Percentiles rank a stretch among this genome's conserved stretches.
Conservation (phyloP, 345 rosid species). For the Orychophragmus violaceus region DNA sequence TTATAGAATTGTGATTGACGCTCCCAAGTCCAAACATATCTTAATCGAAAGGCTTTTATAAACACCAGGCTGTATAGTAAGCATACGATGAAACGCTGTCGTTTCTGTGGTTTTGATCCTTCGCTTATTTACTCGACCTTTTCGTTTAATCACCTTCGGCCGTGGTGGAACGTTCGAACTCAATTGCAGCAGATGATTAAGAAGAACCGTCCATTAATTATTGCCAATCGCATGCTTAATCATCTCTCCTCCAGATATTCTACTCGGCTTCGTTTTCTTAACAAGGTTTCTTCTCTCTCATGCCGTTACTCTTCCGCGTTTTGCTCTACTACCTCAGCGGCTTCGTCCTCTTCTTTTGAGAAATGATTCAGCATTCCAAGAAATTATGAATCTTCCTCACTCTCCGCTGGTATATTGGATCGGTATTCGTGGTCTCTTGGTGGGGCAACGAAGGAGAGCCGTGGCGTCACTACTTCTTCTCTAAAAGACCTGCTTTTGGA, state of each 20-base stretch:
- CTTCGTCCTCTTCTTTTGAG: slow-evolving; percentile 7
- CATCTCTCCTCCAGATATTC: slow-evolving; percentile 27
- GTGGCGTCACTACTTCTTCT: slow-evolving; percentile 28
- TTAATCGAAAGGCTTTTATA: neutral
- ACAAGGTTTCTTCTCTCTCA: slow-evolving; percentile 26
- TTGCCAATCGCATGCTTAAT: slow-evolving; percentile 31
- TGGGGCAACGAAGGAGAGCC: slow-evolving; percentile 5
- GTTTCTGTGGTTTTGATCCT: neutral
- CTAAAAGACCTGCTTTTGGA: slow-evolving; percentile 48
- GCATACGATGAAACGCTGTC: neutral
- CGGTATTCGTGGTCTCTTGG: neutral
- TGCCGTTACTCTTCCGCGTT: slow-evolving; percentile 16
- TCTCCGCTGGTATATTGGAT: slow-evolving; percentile 22
- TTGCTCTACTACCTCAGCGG: slow-evolving; percentile 3
- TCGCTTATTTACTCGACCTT: neutral
- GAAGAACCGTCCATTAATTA: neutral
- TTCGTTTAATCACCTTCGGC: neutral
- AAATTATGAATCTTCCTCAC: slow-evolving; percentile 30
- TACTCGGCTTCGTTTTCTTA: slow-evolving; percentile 22
- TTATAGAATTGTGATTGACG: neutral
- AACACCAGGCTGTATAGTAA: neutral
- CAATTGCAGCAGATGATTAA: slow-evolving; percentile 6
- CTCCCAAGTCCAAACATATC: neutral
- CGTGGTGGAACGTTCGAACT: neutral
- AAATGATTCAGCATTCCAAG: slow-evolving; percentile 12